A percentile compares a stretch with the other conserved stretches of the same genome.
These are phyloP conservation scores for Phytophthora pinifolia DNA, from an alignment of 352 stramenopile species.

Conservation along the genomic window DNA sequence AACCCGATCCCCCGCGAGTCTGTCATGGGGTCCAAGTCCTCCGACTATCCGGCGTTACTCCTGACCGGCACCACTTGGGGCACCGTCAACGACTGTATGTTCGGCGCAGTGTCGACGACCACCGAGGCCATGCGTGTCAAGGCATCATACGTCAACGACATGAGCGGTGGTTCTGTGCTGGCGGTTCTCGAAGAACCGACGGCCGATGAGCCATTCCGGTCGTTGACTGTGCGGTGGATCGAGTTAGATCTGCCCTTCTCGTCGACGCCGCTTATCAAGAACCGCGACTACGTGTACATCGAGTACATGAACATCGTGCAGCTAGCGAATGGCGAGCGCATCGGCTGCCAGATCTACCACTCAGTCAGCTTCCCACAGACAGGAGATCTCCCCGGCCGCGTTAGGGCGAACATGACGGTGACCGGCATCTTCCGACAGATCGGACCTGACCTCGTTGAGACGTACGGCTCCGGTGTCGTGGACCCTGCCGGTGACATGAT, in stretches of 20 bases:
- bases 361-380: conserved; percentile 48
- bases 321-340: conserved; percentile 30
- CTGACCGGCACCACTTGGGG: conserved; percentile 30
- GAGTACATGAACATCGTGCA: conserved; percentile 46
- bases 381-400: conserved; percentile 25
- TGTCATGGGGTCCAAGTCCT: conserved; percentile 13
- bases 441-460: conserved; percentile 37
- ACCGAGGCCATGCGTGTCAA: conserved; percentile 36
- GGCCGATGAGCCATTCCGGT: conserved; percentile 42
- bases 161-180: conserved; percentile 40
- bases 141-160: conserved; percentile 42
- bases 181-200: conserved; percentile 41
- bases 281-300: conserved; percentile 48
- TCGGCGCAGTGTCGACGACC: no score
- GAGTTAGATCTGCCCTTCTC: conserved; percentile 30
- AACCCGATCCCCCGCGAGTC: conserved; percentile 16
- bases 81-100: conserved; percentile 33
- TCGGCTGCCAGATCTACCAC: conserved; percentile 52
- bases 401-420: conserved; percentile 45
- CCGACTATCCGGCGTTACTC: conserved; percentile 22
- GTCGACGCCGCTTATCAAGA: conserved; percentile 24
- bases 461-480: conserved; percentile 35
- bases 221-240: conserved; percentile 31
- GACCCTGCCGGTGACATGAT: conserved; percentile 34
- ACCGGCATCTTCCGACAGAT: conserved; percentile 55